Conservation (phyloP, 2,329 filamentous ascomycete species). For the Corynespora cassiicola region DNA sequence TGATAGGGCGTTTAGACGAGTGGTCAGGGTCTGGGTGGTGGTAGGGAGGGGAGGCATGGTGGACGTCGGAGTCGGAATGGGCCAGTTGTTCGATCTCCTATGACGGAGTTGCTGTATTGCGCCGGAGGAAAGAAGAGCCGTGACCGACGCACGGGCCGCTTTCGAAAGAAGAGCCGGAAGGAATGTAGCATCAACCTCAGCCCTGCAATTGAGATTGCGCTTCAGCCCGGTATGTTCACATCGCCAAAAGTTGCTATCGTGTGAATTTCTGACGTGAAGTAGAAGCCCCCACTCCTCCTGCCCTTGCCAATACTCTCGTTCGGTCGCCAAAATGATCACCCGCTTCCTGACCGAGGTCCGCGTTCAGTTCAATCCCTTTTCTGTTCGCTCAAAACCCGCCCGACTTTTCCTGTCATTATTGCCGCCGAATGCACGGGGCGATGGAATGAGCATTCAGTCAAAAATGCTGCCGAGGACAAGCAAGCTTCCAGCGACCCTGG, state of each 20-base stretch:
- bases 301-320: too few species aligned
- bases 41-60: slow-evolving; percentile 44
- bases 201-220: too few species aligned
- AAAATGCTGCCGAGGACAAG: slow-evolving; percentile 75
- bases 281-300: too few species aligned
- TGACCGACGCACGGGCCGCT: slow-evolving; percentile 27
- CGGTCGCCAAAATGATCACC: slow-evolving; percentile 71
- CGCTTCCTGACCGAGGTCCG: slow-evolving; percentile 85
- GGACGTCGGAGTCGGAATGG: slow-evolving; percentile 17
- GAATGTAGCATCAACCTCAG: not conserved
- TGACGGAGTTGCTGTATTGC: slow-evolving; percentile 33
- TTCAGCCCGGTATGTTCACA: not conserved
- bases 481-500: slow-evolving; percentile 71
- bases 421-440: slow-evolving; percentile 76
- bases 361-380: slow-evolving; percentile 93
- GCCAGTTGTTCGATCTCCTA: slow-evolving; percentile 35
- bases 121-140: slow-evolving; percentile 15
- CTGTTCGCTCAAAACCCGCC: slow-evolving; percentile 76
- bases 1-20: slow-evolving; percentile 59
- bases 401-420: slow-evolving; percentile 87
- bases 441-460: slow-evolving; percentile 78
- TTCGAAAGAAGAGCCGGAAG: not conserved
- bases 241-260: not conserved
- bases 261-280: slow-evolving; percentile 1
- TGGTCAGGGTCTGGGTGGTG: slow-evolving; percentile 49